Percentiles rank a stretch among this genome's conserved stretches.
phyloP scores from a whole-genome alignment of 352 stramenopile genomes.

The Phytopythium mirpurense region DNA sequence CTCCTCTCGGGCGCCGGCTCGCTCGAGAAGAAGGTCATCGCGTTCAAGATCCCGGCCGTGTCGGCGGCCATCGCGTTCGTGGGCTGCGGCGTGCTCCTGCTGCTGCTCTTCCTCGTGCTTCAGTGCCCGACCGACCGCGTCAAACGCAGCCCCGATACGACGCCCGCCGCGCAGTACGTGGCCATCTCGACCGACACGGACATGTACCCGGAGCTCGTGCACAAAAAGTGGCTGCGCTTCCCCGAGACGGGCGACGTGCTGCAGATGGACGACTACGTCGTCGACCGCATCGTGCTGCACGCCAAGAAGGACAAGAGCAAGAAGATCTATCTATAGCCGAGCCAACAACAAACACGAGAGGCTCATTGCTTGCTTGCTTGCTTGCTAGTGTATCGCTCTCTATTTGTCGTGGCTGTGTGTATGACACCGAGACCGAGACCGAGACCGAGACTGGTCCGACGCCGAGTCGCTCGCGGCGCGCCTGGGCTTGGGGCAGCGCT shows the following conservation, averaged over 20 bases:
- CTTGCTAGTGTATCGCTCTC: no score
- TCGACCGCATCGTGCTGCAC: constrained; percentile 15
- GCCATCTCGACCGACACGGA: constrained; percentile 8
- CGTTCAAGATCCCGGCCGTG: constrained; percentile 19
- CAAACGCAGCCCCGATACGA: constrained; percentile 6
- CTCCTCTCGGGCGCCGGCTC: constrained; percentile 10
- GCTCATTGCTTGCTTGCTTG: no score
- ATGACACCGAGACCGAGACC: no score
- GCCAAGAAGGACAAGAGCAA: constrained; percentile 9
- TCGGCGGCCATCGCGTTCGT: constrained; percentile 16
- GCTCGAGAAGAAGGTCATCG: constrained; percentile 20
- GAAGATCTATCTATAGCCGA: constrained; percentile 12
- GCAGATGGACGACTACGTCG: constrained; percentile 7
- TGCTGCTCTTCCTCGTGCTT: constrained; percentile 11
- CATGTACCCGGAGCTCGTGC: constrained; percentile 5
- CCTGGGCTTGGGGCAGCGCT: constrained; percentile 14
- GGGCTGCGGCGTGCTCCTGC: constrained; percentile 3
- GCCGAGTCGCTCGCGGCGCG: background rate
- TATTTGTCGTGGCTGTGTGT: no score
- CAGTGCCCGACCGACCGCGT: constrained; percentile 14
- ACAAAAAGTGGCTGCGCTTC: constrained; percentile 16
- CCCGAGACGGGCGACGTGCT: constrained; percentile 12
- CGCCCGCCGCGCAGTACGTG: constrained; percentile 5
- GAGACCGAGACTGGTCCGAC: background rate
- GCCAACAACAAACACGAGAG: no score